Base-by-base conservation (phyloP, 805 yeast species). In the Saccharomycopsis olivae region DNA sequence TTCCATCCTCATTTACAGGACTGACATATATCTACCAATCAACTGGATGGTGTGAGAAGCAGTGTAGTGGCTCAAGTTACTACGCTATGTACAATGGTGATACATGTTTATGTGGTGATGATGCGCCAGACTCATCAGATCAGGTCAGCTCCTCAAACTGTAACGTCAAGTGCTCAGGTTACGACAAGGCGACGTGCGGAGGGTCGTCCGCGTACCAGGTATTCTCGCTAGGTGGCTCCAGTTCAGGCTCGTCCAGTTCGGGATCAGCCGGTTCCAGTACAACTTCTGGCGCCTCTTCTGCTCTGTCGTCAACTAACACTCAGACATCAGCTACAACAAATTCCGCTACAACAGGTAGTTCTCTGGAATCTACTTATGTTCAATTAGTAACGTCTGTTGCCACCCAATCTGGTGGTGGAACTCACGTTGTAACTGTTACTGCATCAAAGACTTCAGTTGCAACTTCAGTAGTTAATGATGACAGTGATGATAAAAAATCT, bases 81-180 rank as follows among this genome's bases (percentile, higher is more conserved):
- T 54, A 62, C 35, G 71, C 69, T 31, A 25, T 65, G 28, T 51
- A 47, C 21, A 47, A 55, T 36, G 70, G 69, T 10, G 49, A 49
- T 31, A 50, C 51, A n/a, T 66, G 71, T 47, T 57, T 51, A 47
- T 66, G 71, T 47, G 35, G 40, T 15, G 29, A 43, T 19, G 19
- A 17, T 8, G 40, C 30, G 5, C 44, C 44, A 2, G 27, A 20
- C 27, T 44, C 57, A 3, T 43, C 47, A n/a, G 39, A 33, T 21
- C 19, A 28, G 8, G 36, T 49, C 21, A 23, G 45, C 2, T 33
- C 41, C 16, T 44, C 44, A 5, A 35, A 48, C 33, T 66, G 71
- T 53, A 47, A 49, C 39, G 51, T 51, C 4, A 33, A 17, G 1
- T 66, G 71, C 50, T 32, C 47, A 33, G 70, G 69, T 5, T 66